These are phyloP conservation scores for Fereydounia khargensis DNA, from an alignment of 1,284 basidiomycete species.

Conservation along the genomic window DNA sequence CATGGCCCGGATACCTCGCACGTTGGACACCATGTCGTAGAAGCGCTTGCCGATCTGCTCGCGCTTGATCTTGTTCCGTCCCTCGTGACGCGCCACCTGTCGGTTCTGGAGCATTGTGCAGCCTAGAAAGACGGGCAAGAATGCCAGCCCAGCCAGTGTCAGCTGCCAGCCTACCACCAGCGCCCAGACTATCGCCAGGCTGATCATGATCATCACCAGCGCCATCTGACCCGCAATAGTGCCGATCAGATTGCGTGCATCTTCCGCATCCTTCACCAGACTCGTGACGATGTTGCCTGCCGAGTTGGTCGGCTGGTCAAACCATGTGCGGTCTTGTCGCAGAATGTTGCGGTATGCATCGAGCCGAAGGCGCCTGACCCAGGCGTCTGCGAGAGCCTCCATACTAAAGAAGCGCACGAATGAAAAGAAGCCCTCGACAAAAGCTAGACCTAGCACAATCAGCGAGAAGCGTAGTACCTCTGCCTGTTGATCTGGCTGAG, in stretches of 20 bases:
- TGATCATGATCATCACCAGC: conserved; percentile 77
- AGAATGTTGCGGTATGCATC: conserved; percentile 68
- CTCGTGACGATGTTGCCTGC: conserved; percentile 69
- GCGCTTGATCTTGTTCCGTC: conserved; percentile 75
- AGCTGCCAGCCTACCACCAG: conserved; percentile 85
- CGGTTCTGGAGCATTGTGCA: conserved; percentile 72
- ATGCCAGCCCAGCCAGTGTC: conserved; percentile 81
- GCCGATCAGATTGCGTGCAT: conserved; percentile 75
- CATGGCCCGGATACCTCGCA: conserved; percentile 85
- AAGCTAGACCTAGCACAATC: conserved; percentile 68
- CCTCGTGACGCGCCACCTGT: conserved; percentile 71
- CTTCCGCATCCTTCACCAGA: conserved; percentile 86
- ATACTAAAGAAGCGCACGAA: conserved; percentile 62
- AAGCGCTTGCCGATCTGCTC: conserved; percentile 82
- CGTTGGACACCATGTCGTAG: conserved; percentile 80
- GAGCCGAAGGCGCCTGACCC: conserved; percentile 72
- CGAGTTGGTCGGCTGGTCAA: conserved; percentile 71
- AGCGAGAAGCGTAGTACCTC: conserved; percentile 28
- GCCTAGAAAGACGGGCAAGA: conserved; percentile 78
- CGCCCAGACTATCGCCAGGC: conserved; percentile 81
- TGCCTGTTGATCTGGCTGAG: conserved; percentile 67
- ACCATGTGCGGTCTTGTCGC: conserved; percentile 84
- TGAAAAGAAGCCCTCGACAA: conserved; percentile 74
- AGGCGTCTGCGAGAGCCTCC: conserved; percentile 71
- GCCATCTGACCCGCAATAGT: conserved; percentile 69